phyloP scores from a whole-genome alignment of 108 stramenopile genomes.

The Hondaea fermentalgiana region DNA sequence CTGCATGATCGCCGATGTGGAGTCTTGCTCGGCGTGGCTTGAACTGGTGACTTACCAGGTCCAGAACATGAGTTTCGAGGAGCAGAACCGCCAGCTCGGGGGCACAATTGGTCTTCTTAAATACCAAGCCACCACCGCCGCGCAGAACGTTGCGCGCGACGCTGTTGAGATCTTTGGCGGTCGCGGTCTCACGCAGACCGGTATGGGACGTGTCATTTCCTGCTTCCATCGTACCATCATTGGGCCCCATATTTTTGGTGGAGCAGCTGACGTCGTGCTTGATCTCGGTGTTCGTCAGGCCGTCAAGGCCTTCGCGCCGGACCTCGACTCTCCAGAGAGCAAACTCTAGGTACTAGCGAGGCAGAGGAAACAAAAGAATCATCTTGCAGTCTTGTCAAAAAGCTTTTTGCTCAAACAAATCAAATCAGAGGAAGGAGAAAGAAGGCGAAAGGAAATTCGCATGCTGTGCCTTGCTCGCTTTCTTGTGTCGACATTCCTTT shows the following conservation, averaged over 20 bases:
- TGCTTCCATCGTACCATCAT: neutral
- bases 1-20: neutral
- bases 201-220: neutral
- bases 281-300: conserved; percentile 11
- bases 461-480: no score
- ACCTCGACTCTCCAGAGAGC: neutral
- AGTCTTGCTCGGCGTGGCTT: neutral
- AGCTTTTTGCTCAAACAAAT: no score
- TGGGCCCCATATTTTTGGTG: neutral
- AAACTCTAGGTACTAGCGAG: neutral
- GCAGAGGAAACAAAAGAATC: no score
- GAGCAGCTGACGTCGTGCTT: neutral
- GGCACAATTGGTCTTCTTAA: neutral
- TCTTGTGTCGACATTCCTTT: no score
- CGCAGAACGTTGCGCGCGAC: neutral
- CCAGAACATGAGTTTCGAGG: neutral
- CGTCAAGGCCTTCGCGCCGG: neutral
- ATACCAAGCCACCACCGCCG: neutral
- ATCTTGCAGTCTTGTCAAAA: no score
- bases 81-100: neutral
- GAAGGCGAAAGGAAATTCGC: no score
- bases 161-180: conserved; percentile 14
- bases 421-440: no score
- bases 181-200: neutral
- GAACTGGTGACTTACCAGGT: neutral